These are phyloP conservation scores for Oryza rufipogon DNA, from an alignment of 176 grass and related monocot species.

Conservation along the genomic window DNA sequence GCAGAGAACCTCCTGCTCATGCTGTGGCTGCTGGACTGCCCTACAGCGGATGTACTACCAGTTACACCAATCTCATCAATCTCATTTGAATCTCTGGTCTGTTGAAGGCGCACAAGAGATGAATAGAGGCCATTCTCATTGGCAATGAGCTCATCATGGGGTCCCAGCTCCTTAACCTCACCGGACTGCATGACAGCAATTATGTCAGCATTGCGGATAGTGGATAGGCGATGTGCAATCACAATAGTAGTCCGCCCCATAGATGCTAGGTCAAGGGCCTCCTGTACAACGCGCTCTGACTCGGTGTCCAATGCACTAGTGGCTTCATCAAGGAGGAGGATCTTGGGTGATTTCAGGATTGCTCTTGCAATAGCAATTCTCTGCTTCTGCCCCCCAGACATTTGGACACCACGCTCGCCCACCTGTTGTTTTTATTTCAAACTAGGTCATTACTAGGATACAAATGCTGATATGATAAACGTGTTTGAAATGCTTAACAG, in stretches of 20 bases:
- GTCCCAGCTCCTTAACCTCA: slow-evolving; percentile 80
- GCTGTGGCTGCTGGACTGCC: slow-evolving; percentile 70
- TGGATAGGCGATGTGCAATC: slow-evolving; percentile 90
- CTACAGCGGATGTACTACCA: slow-evolving; percentile 41
- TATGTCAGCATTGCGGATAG: slow-evolving; percentile 77
- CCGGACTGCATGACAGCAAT: slow-evolving; percentile 90
- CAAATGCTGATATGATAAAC: not conserved
- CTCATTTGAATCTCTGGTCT: slow-evolving; percentile 55
- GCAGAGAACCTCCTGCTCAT: slow-evolving; percentile 84
- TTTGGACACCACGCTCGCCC: slow-evolving; percentile 88
- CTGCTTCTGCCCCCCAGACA: slow-evolving; percentile 97
- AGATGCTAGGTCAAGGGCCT: slow-evolving; percentile 83
- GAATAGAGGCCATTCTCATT: slow-evolving; percentile 76
- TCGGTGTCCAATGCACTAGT: slow-evolving; percentile 93
- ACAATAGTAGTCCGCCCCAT: slow-evolving; percentile 86
- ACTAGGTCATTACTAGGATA: slow-evolving; percentile 22
- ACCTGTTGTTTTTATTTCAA: slow-evolving; percentile 53
- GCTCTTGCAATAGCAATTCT: slow-evolving; percentile 97
- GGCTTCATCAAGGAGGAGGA: slow-evolving; percentile 94
- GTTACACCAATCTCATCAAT: slow-evolving; percentile 42
- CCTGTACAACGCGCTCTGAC: slow-evolving; percentile 84
- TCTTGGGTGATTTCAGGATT: slow-evolving; percentile 92
- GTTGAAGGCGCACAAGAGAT: slow-evolving; percentile 85
- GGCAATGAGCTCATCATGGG: slow-evolving; percentile 82
- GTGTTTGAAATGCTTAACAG: not conserved